Conservation (phyloP, 495 filamentous ascomycete species). For the Neurospora sp. region DNA sequence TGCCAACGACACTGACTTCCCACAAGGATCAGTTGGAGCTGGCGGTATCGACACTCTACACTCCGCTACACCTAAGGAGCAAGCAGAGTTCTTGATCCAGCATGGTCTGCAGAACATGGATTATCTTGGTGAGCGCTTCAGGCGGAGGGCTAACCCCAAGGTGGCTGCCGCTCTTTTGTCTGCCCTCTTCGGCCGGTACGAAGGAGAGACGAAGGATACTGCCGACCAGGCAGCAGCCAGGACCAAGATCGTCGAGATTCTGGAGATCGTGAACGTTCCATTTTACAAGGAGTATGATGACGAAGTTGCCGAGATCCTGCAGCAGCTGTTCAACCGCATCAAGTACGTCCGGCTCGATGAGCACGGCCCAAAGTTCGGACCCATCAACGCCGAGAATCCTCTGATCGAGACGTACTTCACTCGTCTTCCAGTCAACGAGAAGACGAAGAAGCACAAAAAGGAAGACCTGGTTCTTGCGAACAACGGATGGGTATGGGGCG, state of each 20-base stretch:
- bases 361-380: slow-evolving; percentile 79
- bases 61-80: slow-evolving; percentile 29
- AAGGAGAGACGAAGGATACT: slow-evolving; percentile 33
- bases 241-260: slow-evolving; percentile 45
- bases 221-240: slow-evolving; percentile 38
- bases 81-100: slow-evolving; percentile 41
- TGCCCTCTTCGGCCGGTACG: slow-evolving; percentile 57
- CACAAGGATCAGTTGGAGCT: slow-evolving; percentile 31
- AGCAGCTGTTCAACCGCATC: slow-evolving; percentile 87
- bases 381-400: slow-evolving; percentile 63
- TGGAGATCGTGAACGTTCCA: slow-evolving; percentile 78
- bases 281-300: slow-evolving; percentile 86
- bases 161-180: slow-evolving; percentile 61
- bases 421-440: slow-evolving; percentile 69
- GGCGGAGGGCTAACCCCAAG: slow-evolving; percentile 54
- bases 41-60: slow-evolving; percentile 37
- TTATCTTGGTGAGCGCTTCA: slow-evolving; percentile 67
- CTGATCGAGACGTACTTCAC: slow-evolving; percentile 97
- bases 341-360: slow-evolving; percentile 88
- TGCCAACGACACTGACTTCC: slow-evolving; percentile 39
- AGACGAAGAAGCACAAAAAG: slow-evolving; percentile 64
- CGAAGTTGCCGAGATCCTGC: slow-evolving; percentile 71
- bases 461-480: slow-evolving; percentile 79
- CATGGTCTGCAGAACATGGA: slow-evolving; percentile 59
- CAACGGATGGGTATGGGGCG: slow-evolving; percentile 99